Base-by-base conservation (phyloP, 108 stramenopile species). In the Discostella pseudostelligera region DNA sequence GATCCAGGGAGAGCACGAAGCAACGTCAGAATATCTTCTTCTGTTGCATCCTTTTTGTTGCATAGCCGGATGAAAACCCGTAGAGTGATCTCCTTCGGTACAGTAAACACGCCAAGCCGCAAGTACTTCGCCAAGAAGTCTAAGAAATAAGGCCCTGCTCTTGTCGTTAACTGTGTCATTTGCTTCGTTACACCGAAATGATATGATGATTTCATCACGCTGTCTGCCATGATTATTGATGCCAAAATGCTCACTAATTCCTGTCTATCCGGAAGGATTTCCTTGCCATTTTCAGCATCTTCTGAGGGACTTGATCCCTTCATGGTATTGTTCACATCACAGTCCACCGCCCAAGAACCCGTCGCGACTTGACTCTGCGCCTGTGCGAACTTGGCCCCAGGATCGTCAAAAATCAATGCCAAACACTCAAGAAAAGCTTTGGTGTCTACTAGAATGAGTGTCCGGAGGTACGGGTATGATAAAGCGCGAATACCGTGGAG, bases 111-210 rank as follows among this genome's bases (percentile, higher is more conserved):
- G 7, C 87, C 82, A 43, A 72, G 69, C 74, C 83, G 65, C 4
- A 96, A 62, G 45, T 93, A 93, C 51, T 84, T 86, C 7, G 90
- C 87, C 57, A 92, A 55, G 48, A 93, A 93, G 58, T 90, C 92
- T n/a, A 92, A 60, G 60, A 89, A 86, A 0, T 72, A 74, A 60
- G 80, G 57, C n/a, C 81, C 70, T 17, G 79, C 82, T 8, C 43
- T 54, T 28, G 29, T 54, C 5, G 83, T 67, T 35, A 75, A 59
- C 20, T 44, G 46, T 24, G 59, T 32, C 3, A 54, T 37, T 60
- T 56, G 32, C 49, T 65, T 63, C 49, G 13, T 59, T 5, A 70
- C 54, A 20, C 54, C 40, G n/a, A 56, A 56, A 32, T 66, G 67
- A 36, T 74, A 56, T 11, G 54, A 49, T 4, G 62, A 57, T 5